Evolutionary conservation across 345 rosid genomes (phyloP).

Genomic region (Hibiscus mutabilis): DNA sequence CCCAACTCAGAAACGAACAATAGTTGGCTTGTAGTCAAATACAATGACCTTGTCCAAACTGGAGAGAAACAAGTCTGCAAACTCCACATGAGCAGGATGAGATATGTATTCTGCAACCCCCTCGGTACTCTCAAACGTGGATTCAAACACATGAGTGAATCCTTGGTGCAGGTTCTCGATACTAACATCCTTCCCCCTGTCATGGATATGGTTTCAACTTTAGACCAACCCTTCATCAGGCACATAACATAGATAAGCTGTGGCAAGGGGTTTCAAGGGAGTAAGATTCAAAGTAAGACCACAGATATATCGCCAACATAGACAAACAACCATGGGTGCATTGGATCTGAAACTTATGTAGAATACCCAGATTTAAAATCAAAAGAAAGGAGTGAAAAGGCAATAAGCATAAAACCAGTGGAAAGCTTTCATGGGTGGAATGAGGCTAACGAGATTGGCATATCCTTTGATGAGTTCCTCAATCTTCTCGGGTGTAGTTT

Average conservation of each 20-base stretch:
- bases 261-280: no score
- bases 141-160: conserved; percentile 66
- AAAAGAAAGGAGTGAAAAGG: not conserved
- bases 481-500: conserved; percentile 30
- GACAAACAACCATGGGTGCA: not conserved
- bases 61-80: conserved; percentile 34
- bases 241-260: no score
- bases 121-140: conserved; percentile 64
- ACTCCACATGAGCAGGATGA: conserved; percentile 70
- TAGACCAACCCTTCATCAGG: not conserved
- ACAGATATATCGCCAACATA: no score
- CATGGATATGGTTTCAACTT: not conserved
- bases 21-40: conserved; percentile 66
- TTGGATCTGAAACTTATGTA: not conserved
- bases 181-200: conserved; percentile 80
- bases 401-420: conserved; percentile 40
- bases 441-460: conserved; percentile 62
- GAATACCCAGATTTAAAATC: not conserved
- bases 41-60: conserved; percentile 54
- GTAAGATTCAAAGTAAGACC: no score
- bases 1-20: conserved; percentile 23
- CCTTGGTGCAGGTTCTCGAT: conserved; percentile 73
- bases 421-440: conserved; percentile 80
- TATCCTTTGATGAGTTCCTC: conserved; percentile 58
- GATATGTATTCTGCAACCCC: conserved; percentile 57